Conservation (phyloP, 306 rosid genomes). For the Prunus salicina region DNA sequence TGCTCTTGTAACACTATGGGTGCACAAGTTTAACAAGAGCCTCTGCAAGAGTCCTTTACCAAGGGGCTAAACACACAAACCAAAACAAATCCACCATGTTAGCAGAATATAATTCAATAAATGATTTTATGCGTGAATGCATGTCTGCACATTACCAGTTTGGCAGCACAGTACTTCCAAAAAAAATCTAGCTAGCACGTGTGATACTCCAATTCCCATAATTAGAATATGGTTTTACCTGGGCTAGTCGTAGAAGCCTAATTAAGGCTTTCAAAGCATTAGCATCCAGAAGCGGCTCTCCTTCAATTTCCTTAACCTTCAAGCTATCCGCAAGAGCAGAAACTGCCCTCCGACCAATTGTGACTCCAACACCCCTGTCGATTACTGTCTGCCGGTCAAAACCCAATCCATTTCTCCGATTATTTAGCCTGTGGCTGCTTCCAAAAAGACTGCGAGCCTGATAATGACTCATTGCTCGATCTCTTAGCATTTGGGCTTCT, state of each 20-base stretch:
- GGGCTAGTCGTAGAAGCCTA: constrained; percentile 87
- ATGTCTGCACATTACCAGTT: not conserved
- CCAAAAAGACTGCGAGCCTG: constrained; percentile 91
- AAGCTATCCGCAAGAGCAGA: constrained; percentile 61
- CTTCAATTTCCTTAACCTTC: constrained; percentile 88
- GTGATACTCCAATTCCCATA: not conserved
- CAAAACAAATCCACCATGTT: constrained; percentile 16
- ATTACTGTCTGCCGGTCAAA: constrained; percentile 81
- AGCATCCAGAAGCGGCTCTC: constrained; percentile 83
- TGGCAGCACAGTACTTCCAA: not conserved
- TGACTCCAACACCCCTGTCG: constrained; percentile 96
- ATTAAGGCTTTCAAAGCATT: constrained; percentile 82
- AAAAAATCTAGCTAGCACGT: not conserved
- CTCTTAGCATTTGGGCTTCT: constrained; percentile 96
- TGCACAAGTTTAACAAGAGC: constrained; percentile 86
- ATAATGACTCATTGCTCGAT: constrained; percentile 97
- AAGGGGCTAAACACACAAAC: constrained; percentile 70
- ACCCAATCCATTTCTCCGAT: constrained; percentile 88
- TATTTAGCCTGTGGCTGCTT: constrained; percentile 69
- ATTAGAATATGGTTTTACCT: constrained; percentile 45
- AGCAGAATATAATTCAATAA: constrained; percentile 6
- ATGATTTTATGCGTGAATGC: not conserved
- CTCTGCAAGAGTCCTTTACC: constrained; percentile 98
- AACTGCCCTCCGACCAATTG: constrained; percentile 77
- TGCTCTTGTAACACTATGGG: constrained; percentile 82